phyloP scores from a whole-genome alignment of 306 rosid species.

The Neltuma alba region DNA sequence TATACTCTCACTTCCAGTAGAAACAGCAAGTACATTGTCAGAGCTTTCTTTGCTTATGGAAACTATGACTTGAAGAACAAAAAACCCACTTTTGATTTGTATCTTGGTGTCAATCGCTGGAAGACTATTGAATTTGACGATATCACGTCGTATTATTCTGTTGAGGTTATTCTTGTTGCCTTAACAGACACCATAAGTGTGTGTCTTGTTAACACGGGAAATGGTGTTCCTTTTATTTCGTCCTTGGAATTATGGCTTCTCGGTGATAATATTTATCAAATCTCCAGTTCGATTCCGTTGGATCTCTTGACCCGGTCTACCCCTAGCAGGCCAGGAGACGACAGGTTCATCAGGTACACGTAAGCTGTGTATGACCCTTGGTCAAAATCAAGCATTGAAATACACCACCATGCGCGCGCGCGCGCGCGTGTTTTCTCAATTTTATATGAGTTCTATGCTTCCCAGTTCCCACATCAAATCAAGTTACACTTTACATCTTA shows the following conservation, averaged over 20 bases:
- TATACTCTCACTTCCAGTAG: conserved; percentile 45
- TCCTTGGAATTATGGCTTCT: conserved; percentile 27
- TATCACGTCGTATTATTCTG: not conserved
- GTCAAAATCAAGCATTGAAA: too few species aligned
- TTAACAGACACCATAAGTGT: conserved; percentile 30
- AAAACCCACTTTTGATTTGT: not conserved
- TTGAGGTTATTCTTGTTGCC: conserved; percentile 44
- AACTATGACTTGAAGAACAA: conserved; percentile 41
- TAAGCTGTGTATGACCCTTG: too few species aligned
- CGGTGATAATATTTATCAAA: conserved; percentile 22
- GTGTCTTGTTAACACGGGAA: conserved; percentile 48
- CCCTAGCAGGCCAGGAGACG: not conserved
- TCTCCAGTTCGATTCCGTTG: not conserved
- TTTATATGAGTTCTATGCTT: not conserved
- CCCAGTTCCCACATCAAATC: too few species aligned
- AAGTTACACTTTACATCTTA: not conserved
- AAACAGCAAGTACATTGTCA: conserved; percentile 43
- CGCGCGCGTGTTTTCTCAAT: too few species aligned
- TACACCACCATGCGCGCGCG: too few species aligned
- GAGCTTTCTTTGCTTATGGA: conserved; percentile 36
- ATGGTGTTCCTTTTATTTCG: conserved; percentile 54
- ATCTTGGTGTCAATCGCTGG: conserved; percentile 34
- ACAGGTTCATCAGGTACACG: not conserved
- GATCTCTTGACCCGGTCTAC: not conserved
- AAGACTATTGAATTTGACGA: not conserved